phyloP scores from a whole-genome alignment of 1,139 yeast species.

The Blastobotrys capitulatus region DNA sequence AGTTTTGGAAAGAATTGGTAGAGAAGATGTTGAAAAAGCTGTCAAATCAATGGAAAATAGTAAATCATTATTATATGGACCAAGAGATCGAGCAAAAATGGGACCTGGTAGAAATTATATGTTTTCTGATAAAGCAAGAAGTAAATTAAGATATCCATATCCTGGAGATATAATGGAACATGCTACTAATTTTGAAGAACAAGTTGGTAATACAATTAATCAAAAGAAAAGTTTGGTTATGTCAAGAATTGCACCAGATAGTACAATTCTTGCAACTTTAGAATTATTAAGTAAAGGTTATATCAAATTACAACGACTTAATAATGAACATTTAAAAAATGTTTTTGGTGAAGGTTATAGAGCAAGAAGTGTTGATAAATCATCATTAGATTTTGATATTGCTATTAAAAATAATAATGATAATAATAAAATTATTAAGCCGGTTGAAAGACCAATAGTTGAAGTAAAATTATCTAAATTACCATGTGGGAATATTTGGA shows the following conservation, averaged over 20 bases:
- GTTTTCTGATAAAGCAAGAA: conserved; percentile 53
- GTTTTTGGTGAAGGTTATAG: conserved; percentile 48
- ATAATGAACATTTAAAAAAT: conserved; percentile 28
- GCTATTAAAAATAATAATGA: conserved; percentile 21
- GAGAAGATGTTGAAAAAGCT: conserved; percentile 45
- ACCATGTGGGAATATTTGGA: conserved; percentile 70
- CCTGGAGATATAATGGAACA: conserved; percentile 42
- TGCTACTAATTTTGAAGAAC: conserved; percentile 42
- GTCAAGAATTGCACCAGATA: conserved; percentile 53
- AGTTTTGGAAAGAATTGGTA: conserved; percentile 42
- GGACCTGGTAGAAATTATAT: conserved; percentile 43
- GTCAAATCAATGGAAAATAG: conserved; percentile 48
- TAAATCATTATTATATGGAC: conserved; percentile 46
- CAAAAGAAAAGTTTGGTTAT: conserved; percentile 49
- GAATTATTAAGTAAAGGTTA: conserved; percentile 39
- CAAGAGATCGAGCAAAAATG: conserved; percentile 43
- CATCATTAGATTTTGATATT: conserved; percentile 59
- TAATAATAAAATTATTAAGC: conserved; percentile 2
- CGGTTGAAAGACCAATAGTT: conserved; percentile 16
- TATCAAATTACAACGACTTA: conserved; percentile 47
- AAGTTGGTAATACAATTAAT: conserved; percentile 37
- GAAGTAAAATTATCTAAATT: conserved; percentile 47
- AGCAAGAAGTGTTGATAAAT: conserved; percentile 57
- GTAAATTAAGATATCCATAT: conserved; percentile 39
- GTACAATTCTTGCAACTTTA: conserved; percentile 52